A percentile compares a stretch with the other conserved stretches of the same genome.
Conservation (phyloP, 148 eudicot species). For the Rhododendron ovatum region DNA sequence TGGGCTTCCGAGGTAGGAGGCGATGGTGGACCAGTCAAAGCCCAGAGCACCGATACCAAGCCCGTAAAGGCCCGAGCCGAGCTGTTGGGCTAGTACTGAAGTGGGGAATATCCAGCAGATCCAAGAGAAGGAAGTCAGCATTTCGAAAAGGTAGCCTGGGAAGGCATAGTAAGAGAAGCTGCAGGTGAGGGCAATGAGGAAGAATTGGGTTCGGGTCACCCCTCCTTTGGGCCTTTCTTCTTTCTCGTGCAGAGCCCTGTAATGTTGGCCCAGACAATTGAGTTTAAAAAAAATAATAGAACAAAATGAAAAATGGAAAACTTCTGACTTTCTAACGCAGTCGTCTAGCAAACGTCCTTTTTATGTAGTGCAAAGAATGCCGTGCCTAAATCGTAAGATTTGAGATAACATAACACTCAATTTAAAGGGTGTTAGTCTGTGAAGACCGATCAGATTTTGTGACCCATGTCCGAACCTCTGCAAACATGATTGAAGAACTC, state of each 20-base stretch:
- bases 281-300: not conserved
- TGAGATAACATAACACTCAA: not conserved
- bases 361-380: no score
- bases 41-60: conserved; percentile 82
- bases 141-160: conserved; percentile 86
- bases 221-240: conserved; percentile 79
- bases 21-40: conserved; percentile 89
- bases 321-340: not conserved
- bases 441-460: no score
- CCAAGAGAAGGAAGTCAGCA: conserved; percentile 96
- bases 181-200: conserved; percentile 75
- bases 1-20: conserved; percentile 96
- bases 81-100: conserved; percentile 80
- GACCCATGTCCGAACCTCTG: no score
- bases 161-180: conserved; percentile 90
- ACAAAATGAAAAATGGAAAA: not conserved
- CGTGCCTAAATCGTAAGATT: no score
- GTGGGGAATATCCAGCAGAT: conserved; percentile 84
- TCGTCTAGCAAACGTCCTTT: no score
- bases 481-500: no score
- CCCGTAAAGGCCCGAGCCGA: conserved; percentile 85
- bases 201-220: conserved; percentile 79
- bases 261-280: no score
- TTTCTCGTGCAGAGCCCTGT: conserved; percentile 92
- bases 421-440: not conserved